Percentiles rank a stretch among this genome's conserved stretches.
These are phyloP conservation scores for Cercospora janseana DNA, from an alignment of 2,329 filamentous ascomycete genomes.

Conservation along the genomic window DNA sequence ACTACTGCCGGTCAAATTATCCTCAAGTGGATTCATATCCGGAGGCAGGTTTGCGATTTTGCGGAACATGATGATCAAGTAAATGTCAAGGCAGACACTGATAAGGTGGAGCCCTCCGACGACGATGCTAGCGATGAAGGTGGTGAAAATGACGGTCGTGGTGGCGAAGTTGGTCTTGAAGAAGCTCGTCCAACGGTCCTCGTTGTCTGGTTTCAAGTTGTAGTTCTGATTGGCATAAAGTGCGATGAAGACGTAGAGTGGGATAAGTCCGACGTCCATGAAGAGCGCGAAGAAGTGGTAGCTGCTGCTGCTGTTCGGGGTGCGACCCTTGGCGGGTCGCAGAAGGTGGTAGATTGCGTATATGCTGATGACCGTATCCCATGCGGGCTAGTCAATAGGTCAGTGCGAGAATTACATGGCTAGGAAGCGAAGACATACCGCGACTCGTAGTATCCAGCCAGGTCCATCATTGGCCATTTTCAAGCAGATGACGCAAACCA, in stretches of 20 bases:
- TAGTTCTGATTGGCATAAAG: slow-evolving; percentile 55
- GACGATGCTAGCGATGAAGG: slow-evolving; percentile 66
- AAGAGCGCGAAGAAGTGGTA: slow-evolving; percentile 83
- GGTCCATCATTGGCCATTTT: slow-evolving; percentile 47
- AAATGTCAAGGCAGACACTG: slow-evolving; percentile 69
- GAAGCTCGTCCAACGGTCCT: slow-evolving; percentile 66
- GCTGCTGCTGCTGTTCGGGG: slow-evolving; percentile 77
- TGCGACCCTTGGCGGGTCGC: slow-evolving; percentile 66
- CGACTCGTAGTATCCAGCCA: slow-evolving; percentile 32
- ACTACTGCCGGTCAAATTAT: slow-evolving; percentile 70
- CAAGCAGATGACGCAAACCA: slow-evolving; percentile 76
- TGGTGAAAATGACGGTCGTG: slow-evolving; percentile 59
- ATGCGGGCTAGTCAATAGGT: slow-evolving; percentile 61
- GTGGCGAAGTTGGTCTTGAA: slow-evolving; percentile 57
- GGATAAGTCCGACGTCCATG: slow-evolving; percentile 65
- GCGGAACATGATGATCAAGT: slow-evolving; percentile 74
- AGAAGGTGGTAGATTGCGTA: slow-evolving; percentile 82
- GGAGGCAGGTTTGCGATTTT: slow-evolving; percentile 80
- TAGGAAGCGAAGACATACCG: slow-evolving; percentile 52
- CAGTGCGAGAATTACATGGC: slow-evolving; percentile 67
- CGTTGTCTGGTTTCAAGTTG: slow-evolving; percentile 44
- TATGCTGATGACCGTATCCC: slow-evolving; percentile 65
- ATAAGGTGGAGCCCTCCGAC: slow-evolving; percentile 67
- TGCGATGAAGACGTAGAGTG: slow-evolving; percentile 62
- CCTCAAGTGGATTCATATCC: slow-evolving; percentile 92